Percentiles rank a stretch among this genome's conserved stretches.
phyloP scores from a whole-genome alignment of 2,329 filamentous ascomycete genomes.

The Xylariales sp. region DNA sequence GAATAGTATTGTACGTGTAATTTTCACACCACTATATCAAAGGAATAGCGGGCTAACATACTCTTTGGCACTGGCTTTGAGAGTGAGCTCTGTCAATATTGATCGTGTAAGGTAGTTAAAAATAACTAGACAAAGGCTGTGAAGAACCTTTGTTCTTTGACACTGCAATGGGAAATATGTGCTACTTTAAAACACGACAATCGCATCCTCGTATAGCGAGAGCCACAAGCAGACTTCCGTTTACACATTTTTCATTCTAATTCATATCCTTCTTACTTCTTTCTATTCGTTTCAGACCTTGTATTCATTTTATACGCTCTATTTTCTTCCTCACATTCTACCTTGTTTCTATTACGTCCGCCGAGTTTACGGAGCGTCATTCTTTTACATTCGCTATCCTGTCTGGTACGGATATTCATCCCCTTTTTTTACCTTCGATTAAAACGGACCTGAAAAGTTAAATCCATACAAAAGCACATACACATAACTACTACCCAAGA shows the following conservation, averaged over 20 bases:
- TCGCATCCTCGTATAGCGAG: background rate
- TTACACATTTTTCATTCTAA: conserved; percentile 6
- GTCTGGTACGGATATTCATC: conserved; percentile 31
- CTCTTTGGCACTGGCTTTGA: conserved; percentile 20
- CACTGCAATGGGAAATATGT: conserved; percentile 19
- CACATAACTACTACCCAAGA: conserved; percentile 15
- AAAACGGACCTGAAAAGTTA: background rate
- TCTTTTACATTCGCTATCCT: conserved; percentile 6
- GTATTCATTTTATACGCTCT: background rate
- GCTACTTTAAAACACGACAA: conserved; percentile 8
- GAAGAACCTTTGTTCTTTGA: conserved; percentile 14
- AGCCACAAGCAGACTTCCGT: background rate
- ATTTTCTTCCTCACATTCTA: background rate
- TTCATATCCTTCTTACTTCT: conserved; percentile 8
- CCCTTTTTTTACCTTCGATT: conserved; percentile 19
- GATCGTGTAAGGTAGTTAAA: conserved; percentile 6
- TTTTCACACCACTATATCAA: background rate
- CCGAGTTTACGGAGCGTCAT: conserved; percentile 1
- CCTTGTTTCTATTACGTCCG: background rate
- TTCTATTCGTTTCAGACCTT: background rate
- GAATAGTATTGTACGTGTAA: conserved; percentile 21
- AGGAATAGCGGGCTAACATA: background rate
- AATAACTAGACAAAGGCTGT: conserved; percentile 21
- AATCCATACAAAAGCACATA: conserved; percentile 11
- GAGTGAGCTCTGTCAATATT: background rate